Conservation (phyloP, 306 rosid genomes). For the Hippophae gyantsensis region DNA sequence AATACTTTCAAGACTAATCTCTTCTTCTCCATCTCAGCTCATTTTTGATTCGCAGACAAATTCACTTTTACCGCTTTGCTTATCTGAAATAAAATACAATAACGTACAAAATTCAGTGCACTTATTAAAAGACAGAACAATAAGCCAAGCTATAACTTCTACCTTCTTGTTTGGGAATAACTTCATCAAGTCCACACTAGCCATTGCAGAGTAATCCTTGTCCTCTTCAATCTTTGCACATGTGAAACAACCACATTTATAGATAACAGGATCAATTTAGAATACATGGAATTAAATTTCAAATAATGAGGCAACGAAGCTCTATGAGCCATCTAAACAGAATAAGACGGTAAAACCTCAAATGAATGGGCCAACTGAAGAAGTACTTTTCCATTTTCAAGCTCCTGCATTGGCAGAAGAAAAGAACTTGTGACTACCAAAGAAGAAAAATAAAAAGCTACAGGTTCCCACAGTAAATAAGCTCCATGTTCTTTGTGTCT, state of each 20-base stretch:
- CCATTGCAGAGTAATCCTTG: conserved; percentile 50
- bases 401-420: conserved; percentile 53
- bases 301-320: conserved; percentile 2
- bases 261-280: conserved; percentile 1
- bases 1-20: conserved; percentile 48
- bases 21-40: conserved; percentile 68
- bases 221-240: conserved; percentile 60
- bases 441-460: neutral
- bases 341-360: conserved; percentile 44
- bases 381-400: conserved; percentile 64
- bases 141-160: conserved; percentile 6
- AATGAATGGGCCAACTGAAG: conserved; percentile 71
- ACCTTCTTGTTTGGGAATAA: conserved; percentile 67
- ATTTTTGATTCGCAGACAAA: conserved; percentile 80
- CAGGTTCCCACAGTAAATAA: neutral
- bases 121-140: neutral
- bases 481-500: too few relatives aligned
- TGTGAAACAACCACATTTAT: conserved; percentile 18
- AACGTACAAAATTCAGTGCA: too few relatives aligned
- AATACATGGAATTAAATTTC: conserved; percentile 4
- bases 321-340: neutral
- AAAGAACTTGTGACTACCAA: neutral
- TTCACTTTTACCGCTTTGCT: conserved; percentile 59
- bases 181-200: conserved; percentile 64
- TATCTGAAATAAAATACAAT: conserved; percentile 37